Evolutionary conservation across 1,284 basidiomycete species (phyloP).

Genomic region (Ceratobasidium sp.): DNA sequence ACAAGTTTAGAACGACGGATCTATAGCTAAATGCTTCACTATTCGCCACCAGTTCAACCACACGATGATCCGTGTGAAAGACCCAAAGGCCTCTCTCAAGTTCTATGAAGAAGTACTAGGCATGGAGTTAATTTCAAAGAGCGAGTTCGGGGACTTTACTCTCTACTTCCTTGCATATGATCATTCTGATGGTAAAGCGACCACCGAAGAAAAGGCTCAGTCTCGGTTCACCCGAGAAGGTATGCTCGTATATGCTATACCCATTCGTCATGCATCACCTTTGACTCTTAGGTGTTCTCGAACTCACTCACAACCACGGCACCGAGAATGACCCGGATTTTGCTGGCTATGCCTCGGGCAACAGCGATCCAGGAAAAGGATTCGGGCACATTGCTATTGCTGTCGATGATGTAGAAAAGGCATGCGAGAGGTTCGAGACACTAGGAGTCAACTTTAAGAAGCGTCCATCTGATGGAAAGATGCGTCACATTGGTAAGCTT

Average conservation of each 20-base stretch:
- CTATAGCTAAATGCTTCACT: not conserved
- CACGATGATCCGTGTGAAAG: slow-evolving; percentile 90
- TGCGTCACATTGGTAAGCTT: slow-evolving; percentile 57
- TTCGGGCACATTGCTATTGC: slow-evolving; percentile 90
- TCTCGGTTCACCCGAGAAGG: slow-evolving; percentile 70
- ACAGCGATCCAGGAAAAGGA: slow-evolving; percentile 79
- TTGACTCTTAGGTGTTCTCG: slow-evolving; percentile 67
- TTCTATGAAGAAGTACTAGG: slow-evolving; percentile 85
- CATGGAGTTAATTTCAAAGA: slow-evolving; percentile 77
- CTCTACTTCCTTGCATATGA: slow-evolving; percentile 85
- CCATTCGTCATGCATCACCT: not conserved
- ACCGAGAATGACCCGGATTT: slow-evolving; percentile 82
- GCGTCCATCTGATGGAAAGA: slow-evolving; percentile 82
- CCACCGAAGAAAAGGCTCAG: slow-evolving; percentile 58
- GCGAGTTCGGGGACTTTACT: slow-evolving; percentile 60
- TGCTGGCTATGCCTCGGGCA: slow-evolving; percentile 73
- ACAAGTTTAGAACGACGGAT: not conserved
- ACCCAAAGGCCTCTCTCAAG: slow-evolving; percentile 77
- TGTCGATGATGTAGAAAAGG: slow-evolving; percentile 82
- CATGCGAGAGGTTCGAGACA: slow-evolving; percentile 84
- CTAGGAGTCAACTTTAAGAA: slow-evolving; percentile 91
- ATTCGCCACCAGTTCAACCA: slow-evolving; percentile 75
- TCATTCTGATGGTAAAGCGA: slow-evolving; percentile 59
- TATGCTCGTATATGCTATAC: slow-evolving; percentile 44
- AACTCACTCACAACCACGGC: slow-evolving; percentile 90